Base-by-base conservation (phyloP, 345 rosid genomes). In the Salix suchowensis region DNA sequence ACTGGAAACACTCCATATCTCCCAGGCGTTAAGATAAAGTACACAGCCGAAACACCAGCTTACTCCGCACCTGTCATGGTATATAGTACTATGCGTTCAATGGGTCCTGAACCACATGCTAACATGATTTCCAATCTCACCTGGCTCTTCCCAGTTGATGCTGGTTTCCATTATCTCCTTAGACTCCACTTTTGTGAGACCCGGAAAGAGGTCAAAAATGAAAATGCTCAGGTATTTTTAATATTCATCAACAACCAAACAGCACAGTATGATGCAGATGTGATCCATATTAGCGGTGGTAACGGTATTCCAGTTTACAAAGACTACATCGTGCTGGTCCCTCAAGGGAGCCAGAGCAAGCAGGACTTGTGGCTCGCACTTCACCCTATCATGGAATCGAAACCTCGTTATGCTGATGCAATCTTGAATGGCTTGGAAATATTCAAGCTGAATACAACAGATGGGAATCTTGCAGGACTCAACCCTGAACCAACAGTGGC, bases 341-440 rank as follows among this genome's bases (percentile, higher is more conserved):
- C 67, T 21, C 62, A 23, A 19, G 54, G 62, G 58, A 19, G 37
- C 40, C 55, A 4, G 28, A 40, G 5, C 5, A 58, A 72, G 50
- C 65, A 55, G 75, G 32, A 39, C 75, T 28, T 75, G 44, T 61
- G 73, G 69, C 68, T 79, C 11, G 71, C 67, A 50, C 28, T 79
- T 18, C 80, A 74, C 34, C 83, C 85, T 0, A 61, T 14, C 18
- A 4, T 40, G 3, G 8, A 8, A 0, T 0, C 0, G 2, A 1
- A 16, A 2, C 19, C 36, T 9, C 0, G 0, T 9, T n/a, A 9
- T 32, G 1, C 4, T n/a, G 76, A 80, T 60, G 79, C 83, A 13
- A 11, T 80, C 54, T 62, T 80, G 72, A 80, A 80, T 21, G 83
- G 83, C 37, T 23, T 70, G 28, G 83, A 80, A 62, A 76, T 80